These are phyloP conservation scores for Bryopsis sp. DNA, from an alignment of 139 green algal genomes.

Conservation along the genomic window DNA sequence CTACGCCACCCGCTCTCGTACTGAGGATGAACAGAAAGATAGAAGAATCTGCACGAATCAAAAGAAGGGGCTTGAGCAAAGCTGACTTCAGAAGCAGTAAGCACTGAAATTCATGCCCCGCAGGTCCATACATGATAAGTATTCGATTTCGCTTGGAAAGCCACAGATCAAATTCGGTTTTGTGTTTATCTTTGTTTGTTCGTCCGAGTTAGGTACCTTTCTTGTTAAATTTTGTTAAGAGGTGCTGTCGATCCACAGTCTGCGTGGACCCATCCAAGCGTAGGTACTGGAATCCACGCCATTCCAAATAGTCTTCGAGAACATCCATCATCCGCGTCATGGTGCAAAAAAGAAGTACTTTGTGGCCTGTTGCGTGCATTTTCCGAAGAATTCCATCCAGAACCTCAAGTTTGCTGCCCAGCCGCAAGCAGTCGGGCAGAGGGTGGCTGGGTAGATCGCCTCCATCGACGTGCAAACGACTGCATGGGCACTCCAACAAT, in stretches of 20 bases:
- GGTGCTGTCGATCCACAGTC: conserved; percentile 31
- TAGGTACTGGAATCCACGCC: conserved; percentile 39
- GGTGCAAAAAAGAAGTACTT: conserved; percentile 75
- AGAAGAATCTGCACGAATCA: conserved; percentile 32
- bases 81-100: no score
- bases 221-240: conserved; percentile 45
- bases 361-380: conserved; percentile 54
- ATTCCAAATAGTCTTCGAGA: conserved; percentile 53
- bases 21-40: conserved; percentile 63
- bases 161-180: no score
- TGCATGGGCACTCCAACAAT: no score
- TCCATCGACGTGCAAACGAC: no score
- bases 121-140: no score
- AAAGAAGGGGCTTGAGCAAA: no score
- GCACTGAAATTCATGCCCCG: no score
- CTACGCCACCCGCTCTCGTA: conserved; percentile 67
- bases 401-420: conserved; percentile 64
- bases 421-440: no score
- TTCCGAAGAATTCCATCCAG: conserved; percentile 64
- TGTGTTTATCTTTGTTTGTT: no score
- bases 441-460: no score
- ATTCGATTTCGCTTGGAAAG: no score
- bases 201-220: no score
- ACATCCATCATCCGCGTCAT: conserved; percentile 62
- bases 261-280: conserved; percentile 56